phyloP scores from a whole-genome alignment of 306 rosid species.

The Cucurbita ficifolia region DNA sequence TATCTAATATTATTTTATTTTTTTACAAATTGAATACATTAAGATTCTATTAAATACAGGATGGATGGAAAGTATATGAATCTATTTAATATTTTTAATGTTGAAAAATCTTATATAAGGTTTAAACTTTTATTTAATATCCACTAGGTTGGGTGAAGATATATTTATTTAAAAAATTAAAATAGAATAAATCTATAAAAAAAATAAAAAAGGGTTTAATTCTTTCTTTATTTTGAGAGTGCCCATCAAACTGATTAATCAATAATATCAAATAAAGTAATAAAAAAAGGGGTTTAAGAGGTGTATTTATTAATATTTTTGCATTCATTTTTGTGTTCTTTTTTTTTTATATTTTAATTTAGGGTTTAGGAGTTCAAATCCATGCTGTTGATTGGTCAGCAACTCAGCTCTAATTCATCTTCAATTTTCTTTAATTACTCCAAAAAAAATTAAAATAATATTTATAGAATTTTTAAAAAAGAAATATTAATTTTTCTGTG shows the following conservation, averaged over 20 bases:
- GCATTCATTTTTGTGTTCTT: not conserved
- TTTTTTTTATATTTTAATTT: not conserved
- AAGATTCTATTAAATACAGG: too few species aligned
- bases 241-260: not conserved
- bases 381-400: slow-evolving; percentile 14
- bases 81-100: too few species aligned
- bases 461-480: not conserved
- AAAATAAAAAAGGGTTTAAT: too few species aligned
- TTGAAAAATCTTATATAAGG: too few species aligned
- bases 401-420: slow-evolving; percentile 10
- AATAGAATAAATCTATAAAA: too few species aligned
- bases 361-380: not conserved
- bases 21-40: too few species aligned
- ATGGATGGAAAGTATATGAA: too few species aligned
- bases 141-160: too few species aligned
- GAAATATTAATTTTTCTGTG: not conserved
- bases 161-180: too few species aligned
- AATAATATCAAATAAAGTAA: not conserved
- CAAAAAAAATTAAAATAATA: not conserved
- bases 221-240: too few species aligned
- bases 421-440: not conserved
- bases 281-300: not conserved
- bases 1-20: too few species aligned
- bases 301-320: not conserved
- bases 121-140: too few species aligned